Base-by-base conservation (phyloP, 2,329 filamentous ascomycete species). In the Davidsoniella eucalypti region DNA sequence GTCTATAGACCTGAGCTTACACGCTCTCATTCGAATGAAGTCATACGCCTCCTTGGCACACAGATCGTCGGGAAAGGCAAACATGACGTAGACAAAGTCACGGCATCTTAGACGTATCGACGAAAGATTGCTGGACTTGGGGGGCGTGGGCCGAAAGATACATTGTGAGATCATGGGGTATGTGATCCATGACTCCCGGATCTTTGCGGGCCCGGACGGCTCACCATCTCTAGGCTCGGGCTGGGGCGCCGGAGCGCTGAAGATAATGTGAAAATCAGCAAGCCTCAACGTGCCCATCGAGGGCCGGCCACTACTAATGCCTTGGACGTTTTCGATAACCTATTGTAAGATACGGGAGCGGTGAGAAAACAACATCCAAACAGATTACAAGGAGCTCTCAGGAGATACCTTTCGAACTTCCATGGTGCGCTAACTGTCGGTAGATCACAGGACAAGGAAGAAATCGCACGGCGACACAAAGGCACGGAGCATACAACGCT, bases 31-130 rank as follows among this genome's bases (percentile, higher is more conserved):
- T 54, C 82, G 84, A 56, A 98, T 85, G 54, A 80, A 87, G 52
- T 95, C 88, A 63, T 87, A 98, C 1, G 84, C 84, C 56, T 94
- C 85, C 52, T 84, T 78, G 7, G 87, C 90, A 56, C 79, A 72
- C 49, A 73, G 73, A 59, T 88, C 82, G 51, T 82, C 78, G 17
- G 69, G 61, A 61, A 98, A 94, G 65, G 88, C 87, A 66, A 98
- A 88, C 54, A 85, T 88, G 54, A 94, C 80, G 64, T 88, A 94
- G 45, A 79, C 90, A 63, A 98, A 96, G 69, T 98, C 92, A 52
- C 90, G 84, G 61, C 88, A 87, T 49, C 87, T 81, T 54, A 98
- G 69, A 48, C 90, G 82, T 60, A 98, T 87, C 2, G 85, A 84
- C 5, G 88, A 87, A 29, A 79, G 75, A 54, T 87, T 75, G 47